phyloP scores from a whole-genome alignment of 805 yeast genomes.

The Candida endomychidarum region DNA sequence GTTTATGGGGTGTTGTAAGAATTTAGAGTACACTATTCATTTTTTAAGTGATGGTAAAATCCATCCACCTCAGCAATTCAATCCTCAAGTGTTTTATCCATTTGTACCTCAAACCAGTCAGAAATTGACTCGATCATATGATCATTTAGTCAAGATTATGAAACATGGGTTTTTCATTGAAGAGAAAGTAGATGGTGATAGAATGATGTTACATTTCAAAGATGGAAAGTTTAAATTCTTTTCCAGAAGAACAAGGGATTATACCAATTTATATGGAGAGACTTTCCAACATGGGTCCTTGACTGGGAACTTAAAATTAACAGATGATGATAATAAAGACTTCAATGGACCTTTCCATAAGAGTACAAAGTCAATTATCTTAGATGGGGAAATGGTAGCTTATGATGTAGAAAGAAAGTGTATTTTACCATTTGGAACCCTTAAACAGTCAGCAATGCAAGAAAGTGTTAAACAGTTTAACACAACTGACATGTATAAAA shows the following conservation, averaged over 20 bases:
- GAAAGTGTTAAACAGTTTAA: slow-evolving; percentile 44
- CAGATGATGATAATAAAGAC: neutral
- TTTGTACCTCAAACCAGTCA: slow-evolving; percentile 79
- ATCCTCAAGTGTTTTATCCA: slow-evolving; percentile 48
- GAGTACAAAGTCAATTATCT: slow-evolving; percentile 39
- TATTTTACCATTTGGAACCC: slow-evolving; percentile 76
- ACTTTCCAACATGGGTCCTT: slow-evolving; percentile 51
- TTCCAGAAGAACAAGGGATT: slow-evolving; percentile 73
- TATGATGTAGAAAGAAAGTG: slow-evolving; percentile 60
- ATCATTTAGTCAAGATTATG: slow-evolving; percentile 40
- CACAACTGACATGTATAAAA: slow-evolving; percentile 33
- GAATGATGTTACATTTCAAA: slow-evolving; percentile 74
- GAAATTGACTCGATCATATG: slow-evolving; percentile 51
- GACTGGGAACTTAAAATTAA: slow-evolving; percentile 44
- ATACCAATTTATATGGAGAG: slow-evolving; percentile 66
- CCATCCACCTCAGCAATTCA: slow-evolving; percentile 40
- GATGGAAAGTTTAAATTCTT: slow-evolving; percentile 46
- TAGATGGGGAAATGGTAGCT: slow-evolving; percentile 95
- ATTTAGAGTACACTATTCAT: slow-evolving; percentile 56
- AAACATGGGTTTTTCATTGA: slow-evolving; percentile 59
- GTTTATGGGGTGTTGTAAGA: slow-evolving; percentile 63
- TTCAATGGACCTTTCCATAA: slow-evolving; percentile 35
- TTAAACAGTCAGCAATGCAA: slow-evolving; percentile 67
- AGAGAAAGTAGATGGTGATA: slow-evolving; percentile 92
- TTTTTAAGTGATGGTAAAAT: slow-evolving; percentile 49